These are phyloP conservation scores for Tylopilus intermedius DNA, from an alignment of 768 basidiomycete species.

Conservation along the genomic window DNA sequence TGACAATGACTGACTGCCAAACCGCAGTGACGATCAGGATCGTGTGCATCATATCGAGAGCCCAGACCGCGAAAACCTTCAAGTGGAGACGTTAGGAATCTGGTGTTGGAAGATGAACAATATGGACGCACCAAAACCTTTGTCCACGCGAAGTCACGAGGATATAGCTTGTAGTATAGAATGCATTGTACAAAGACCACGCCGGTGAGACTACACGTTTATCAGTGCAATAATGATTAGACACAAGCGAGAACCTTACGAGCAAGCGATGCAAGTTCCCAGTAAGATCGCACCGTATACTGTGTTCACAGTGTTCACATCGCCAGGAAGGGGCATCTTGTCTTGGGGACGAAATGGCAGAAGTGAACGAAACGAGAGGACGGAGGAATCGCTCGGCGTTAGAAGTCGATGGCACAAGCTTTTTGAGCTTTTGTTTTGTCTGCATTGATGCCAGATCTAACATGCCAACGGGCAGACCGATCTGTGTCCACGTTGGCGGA, in stretches of 20 bases:
- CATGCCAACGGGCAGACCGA: neutral
- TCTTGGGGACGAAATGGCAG: slow-evolving; percentile 2
- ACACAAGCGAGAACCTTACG: slow-evolving; percentile 8
- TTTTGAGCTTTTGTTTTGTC: slow-evolving; percentile 16
- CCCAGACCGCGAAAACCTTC: slow-evolving; percentile 29
- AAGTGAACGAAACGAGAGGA: slow-evolving; percentile 21
- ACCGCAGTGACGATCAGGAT: slow-evolving; percentile 20
- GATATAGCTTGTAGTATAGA: slow-evolving; percentile 29
- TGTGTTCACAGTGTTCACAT: slow-evolving; percentile 27
- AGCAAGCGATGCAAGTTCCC: slow-evolving; percentile 28
- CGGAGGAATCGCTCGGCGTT: slow-evolving; percentile 16
- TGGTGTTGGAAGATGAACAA: neutral
- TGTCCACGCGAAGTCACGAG: slow-evolving; percentile 20
- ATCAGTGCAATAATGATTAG: slow-evolving; percentile 3
- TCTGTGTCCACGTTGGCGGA: no score
- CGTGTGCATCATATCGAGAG: slow-evolving; percentile 28
- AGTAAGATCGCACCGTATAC: slow-evolving; percentile 27
- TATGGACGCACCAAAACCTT: slow-evolving; percentile 21
- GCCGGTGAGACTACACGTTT: slow-evolving; percentile 22
- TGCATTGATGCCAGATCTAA: slow-evolving; percentile 20
- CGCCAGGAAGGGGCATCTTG: slow-evolving; percentile 21
- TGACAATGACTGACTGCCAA: slow-evolving; percentile 28
- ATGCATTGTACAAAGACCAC: slow-evolving; percentile 28
- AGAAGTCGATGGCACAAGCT: neutral
- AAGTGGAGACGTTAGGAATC: neutral